These are phyloP conservation scores for Jacaranda mimosifolia DNA, from an alignment of 257 asterid species.

Conservation along the genomic window DNA sequence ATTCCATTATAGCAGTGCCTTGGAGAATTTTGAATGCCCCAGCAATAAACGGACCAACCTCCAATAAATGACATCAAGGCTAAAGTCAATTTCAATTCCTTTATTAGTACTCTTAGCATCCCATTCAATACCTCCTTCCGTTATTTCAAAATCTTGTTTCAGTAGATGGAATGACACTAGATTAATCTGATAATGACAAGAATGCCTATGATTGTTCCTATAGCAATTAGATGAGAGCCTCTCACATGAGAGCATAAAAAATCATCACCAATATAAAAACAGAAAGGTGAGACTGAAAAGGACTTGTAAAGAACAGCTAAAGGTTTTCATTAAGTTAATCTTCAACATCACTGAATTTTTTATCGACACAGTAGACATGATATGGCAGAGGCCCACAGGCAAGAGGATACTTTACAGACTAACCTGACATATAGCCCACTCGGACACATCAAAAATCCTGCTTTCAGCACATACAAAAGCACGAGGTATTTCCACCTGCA, in stretches of 20 bases:
- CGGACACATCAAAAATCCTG: slow-evolving; percentile 95
- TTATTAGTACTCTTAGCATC: neutral
- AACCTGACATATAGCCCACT: slow-evolving; percentile 99
- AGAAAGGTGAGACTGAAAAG: neutral
- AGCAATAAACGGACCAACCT: neutral
- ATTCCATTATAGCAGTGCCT: neutral
- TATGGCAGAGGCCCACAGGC: neutral
- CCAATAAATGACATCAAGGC: neutral
- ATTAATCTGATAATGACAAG: neutral
- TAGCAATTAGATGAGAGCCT: neutral
- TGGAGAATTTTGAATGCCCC: neutral
- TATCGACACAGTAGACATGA: neutral
- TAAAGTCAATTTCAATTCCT: neutral
- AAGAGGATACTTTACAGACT: slow-evolving; percentile 33
- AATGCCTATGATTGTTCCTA: neutral
- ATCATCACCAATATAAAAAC: slow-evolving; percentile 4
- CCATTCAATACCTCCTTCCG: neutral
- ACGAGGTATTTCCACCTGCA: slow-evolving; percentile 91
- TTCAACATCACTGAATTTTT: slow-evolving; percentile 2
- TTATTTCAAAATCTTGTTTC: neutral
- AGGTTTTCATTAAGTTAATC: neutral
- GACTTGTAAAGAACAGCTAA: neutral
- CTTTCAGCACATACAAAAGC: slow-evolving; percentile 99
- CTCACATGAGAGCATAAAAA: neutral
- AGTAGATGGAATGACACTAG: neutral